A percentile compares a stretch with the other conserved stretches of the same genome.
phyloP scores from a whole-genome alignment of 306 rosid genomes.

The Hippophae rhamnoides region DNA sequence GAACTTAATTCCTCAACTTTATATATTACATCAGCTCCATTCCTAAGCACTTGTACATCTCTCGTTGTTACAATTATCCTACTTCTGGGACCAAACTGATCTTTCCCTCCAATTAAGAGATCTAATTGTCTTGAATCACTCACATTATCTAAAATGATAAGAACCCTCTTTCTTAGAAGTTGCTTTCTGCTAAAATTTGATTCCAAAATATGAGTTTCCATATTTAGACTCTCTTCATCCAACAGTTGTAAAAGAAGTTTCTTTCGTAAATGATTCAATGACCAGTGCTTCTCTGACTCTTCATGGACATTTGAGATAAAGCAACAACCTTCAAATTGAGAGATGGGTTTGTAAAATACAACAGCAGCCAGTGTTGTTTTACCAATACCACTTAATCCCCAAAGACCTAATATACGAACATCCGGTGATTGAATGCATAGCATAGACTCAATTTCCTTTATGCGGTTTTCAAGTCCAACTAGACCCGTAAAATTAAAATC shows the following conservation, averaged over 20 bases:
- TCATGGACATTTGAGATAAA: background rate
- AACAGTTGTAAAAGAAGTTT: background rate
- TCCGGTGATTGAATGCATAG: background rate
- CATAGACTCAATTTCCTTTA: background rate
- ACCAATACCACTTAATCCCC: background rate
- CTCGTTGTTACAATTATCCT: background rate
- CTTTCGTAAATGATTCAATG: background rate
- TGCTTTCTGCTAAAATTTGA: background rate
- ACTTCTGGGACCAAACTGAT: background rate
- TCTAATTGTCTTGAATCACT: background rate
- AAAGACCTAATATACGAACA: slow-evolving; percentile 5
- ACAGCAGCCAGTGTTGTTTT: slow-evolving; percentile 1
- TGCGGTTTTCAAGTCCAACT: background rate
- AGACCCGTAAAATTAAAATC: background rate
- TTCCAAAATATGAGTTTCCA: background rate
- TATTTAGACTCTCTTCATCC: background rate
- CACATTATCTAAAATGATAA: background rate
- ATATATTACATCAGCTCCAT: background rate
- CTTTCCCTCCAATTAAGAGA: background rate
- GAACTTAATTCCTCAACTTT: background rate
- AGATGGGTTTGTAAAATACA: background rate
- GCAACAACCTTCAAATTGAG: background rate
- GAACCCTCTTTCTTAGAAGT: background rate
- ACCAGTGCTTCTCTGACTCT: background rate
- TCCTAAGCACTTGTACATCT: background rate